phyloP scores from a whole-genome alignment of 2,329 filamentous ascomycete species.

The Xylariaceae sp. region DNA sequence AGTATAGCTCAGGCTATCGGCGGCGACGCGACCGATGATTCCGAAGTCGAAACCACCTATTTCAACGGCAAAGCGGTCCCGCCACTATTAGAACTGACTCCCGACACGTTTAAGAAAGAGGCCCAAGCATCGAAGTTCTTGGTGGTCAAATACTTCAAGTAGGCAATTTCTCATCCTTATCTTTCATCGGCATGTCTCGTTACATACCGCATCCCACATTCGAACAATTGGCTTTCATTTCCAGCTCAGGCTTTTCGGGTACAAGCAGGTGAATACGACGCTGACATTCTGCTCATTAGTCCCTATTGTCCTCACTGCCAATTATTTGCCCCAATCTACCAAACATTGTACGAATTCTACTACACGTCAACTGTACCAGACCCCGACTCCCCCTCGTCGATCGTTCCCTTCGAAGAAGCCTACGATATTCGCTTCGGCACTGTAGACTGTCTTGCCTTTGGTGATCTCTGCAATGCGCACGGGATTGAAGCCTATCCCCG shows the following conservation, averaged over 20 bases:
- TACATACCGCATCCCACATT: background rate
- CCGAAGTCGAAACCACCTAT: constrained; percentile 42
- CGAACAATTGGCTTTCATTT: background rate
- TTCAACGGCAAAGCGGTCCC: constrained; percentile 66
- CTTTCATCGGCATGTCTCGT: background rate
- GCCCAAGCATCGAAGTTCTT: constrained; percentile 49
- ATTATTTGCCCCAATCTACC: constrained; percentile 74
- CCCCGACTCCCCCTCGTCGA: constrained; percentile 46
- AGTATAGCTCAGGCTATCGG: constrained; percentile 34
- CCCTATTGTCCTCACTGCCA: constrained; percentile 68
- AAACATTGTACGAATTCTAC: constrained; percentile 94
- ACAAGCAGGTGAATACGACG: background rate
- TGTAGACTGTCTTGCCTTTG: constrained; percentile 79
- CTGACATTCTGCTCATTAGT: constrained; percentile 34
- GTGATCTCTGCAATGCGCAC: constrained; percentile 67
- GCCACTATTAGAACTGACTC: constrained; percentile 55
- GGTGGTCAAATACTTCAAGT: constrained; percentile 65
- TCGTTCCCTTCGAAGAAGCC: constrained; percentile 60
- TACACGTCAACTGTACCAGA: constrained; percentile 71
- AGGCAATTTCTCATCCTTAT: constrained; percentile 16
- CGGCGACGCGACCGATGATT: constrained; percentile 37
- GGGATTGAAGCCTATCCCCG: constrained; percentile 67
- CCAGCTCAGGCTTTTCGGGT: background rate
- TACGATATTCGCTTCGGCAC: constrained; percentile 87
- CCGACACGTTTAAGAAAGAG: constrained; percentile 51